phyloP scores from a whole-genome alignment of 1,139 yeast species.

The Taphrina confusa region DNA sequence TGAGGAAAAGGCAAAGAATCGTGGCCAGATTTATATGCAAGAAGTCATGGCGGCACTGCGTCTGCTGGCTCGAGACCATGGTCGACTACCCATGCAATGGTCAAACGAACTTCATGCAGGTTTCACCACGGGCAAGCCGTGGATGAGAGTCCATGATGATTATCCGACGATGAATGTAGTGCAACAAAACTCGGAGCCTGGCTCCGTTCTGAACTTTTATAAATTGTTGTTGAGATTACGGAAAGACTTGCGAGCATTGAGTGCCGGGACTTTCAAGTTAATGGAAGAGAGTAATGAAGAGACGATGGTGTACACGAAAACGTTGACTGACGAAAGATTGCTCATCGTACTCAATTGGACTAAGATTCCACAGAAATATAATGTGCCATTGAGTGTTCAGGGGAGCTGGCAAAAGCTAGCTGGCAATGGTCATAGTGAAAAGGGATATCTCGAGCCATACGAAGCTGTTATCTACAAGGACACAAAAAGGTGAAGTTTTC shows the following conservation, averaged over 20 bases:
- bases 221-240: slow-evolving; percentile 52
- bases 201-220: slow-evolving; percentile 56
- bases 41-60: slow-evolving; percentile 28
- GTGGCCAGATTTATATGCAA: slow-evolving; percentile 28
- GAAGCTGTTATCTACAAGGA: slow-evolving; percentile 5
- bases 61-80: slow-evolving; percentile 45
- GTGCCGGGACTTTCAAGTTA: slow-evolving; percentile 53
- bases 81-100: slow-evolving; percentile 66
- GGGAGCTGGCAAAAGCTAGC: background rate
- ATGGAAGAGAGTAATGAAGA: slow-evolving; percentile 12
- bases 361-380: background rate
- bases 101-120: slow-evolving; percentile 52
- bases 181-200: slow-evolving; percentile 52
- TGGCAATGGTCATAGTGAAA: background rate
- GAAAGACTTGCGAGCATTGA: slow-evolving; percentile 51
- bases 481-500: too few species aligned
- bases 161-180: slow-evolving; percentile 56
- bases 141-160: slow-evolving; percentile 59
- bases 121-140: slow-evolving; percentile 55
- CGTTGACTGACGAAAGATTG: background rate
- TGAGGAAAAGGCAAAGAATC: slow-evolving; percentile 21
- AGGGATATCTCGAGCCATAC: background rate
- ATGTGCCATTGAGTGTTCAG: background rate
- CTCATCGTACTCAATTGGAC: slow-evolving; percentile 29
- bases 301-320: slow-evolving; percentile 17